These are phyloP conservation scores for Pachysandra terminalis DNA, from an alignment of 164 flowering plant species.

Conservation along the genomic window DNA sequence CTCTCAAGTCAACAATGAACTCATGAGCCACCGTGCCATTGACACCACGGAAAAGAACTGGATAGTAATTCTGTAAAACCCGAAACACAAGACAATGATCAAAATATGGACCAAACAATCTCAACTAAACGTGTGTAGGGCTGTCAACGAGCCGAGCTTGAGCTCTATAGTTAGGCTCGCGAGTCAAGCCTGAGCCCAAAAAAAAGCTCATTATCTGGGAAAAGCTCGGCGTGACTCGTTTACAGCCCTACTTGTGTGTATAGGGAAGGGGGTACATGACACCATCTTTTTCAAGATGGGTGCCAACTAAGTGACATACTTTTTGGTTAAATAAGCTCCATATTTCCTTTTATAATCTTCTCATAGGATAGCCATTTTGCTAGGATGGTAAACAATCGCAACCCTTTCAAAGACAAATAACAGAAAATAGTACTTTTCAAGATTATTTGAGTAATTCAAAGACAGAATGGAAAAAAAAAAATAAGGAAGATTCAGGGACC, in stretches of 20 bases:
- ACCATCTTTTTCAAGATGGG: background rate
- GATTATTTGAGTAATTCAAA: too few relatives aligned
- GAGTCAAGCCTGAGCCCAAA: too few relatives aligned
- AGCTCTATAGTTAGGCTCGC: too few relatives aligned
- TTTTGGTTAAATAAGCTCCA: background rate
- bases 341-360: background rate
- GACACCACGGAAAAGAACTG: constrained; percentile 97
- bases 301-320: background rate
- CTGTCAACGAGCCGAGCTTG: too few relatives aligned
- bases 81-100: background rate
- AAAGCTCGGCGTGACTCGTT: too few relatives aligned
- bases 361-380: background rate
- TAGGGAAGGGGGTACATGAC: background rate
- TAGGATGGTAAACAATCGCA: too few relatives aligned
- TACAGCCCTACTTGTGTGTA: too few relatives aligned
- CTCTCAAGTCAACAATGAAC: constrained; percentile 89
- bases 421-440: too few relatives aligned
- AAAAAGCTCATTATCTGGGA: too few relatives aligned
- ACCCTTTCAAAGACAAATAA: too few relatives aligned
- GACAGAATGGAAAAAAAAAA: too few relatives aligned
- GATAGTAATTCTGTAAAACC: constrained; percentile 70
- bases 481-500: constrained; percentile 40
- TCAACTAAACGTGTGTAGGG: too few relatives aligned
- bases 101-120: background rate
- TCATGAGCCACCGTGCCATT: constrained; percentile 98